Percentiles rank a stretch among this genome's conserved stretches.
Conservation (phyloP, 1,139 yeast genomes). For the Chernovozyma sophiae-reginae region DNA sequence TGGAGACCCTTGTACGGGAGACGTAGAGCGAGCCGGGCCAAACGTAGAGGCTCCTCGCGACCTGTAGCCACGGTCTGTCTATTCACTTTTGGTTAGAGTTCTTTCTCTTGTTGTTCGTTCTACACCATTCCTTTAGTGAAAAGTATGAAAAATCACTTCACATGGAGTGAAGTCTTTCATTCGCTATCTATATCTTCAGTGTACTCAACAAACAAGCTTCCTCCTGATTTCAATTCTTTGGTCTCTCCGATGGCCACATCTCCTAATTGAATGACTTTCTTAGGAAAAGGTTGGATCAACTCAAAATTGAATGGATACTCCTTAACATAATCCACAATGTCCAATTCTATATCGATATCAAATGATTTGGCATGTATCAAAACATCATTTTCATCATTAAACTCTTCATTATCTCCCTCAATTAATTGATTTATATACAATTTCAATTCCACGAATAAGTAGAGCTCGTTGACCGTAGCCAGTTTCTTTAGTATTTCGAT, state of each 20-base stretch:
- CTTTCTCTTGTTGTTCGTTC: not conserved
- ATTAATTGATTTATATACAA: slow-evolving; percentile 18
- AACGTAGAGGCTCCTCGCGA: too few species aligned
- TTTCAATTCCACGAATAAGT: slow-evolving; percentile 56
- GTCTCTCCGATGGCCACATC: slow-evolving; percentile 17
- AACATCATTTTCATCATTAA: slow-evolving; percentile 12
- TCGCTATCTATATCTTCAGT: slow-evolving; percentile 14
- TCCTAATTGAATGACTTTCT: slow-evolving; percentile 21
- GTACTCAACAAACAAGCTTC: slow-evolving; percentile 37
- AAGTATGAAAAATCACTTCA: slow-evolving; percentile 18
- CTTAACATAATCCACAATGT: slow-evolving; percentile 17
- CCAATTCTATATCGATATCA: not conserved
- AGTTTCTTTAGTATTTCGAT: slow-evolving; percentile 50
- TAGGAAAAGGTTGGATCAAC: slow-evolving; percentile 43
- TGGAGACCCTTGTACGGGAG: too few species aligned
- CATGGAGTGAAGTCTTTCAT: slow-evolving; percentile 7
- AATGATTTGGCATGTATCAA: slow-evolving; percentile 7
- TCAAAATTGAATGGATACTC: slow-evolving; percentile 33
- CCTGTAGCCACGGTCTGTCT: too few species aligned
- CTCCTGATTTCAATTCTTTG: slow-evolving; percentile 33
- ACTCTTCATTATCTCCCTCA: slow-evolving; percentile 9
- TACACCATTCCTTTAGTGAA: slow-evolving; percentile 3
- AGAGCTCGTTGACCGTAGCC: slow-evolving; percentile 56
- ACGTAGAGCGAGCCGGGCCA: too few species aligned
- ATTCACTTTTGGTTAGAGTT: too few species aligned